phyloP scores from a whole-genome alignment of 2,329 filamentous ascomycete species.

The Neoscytalidium dimidiatum region DNA sequence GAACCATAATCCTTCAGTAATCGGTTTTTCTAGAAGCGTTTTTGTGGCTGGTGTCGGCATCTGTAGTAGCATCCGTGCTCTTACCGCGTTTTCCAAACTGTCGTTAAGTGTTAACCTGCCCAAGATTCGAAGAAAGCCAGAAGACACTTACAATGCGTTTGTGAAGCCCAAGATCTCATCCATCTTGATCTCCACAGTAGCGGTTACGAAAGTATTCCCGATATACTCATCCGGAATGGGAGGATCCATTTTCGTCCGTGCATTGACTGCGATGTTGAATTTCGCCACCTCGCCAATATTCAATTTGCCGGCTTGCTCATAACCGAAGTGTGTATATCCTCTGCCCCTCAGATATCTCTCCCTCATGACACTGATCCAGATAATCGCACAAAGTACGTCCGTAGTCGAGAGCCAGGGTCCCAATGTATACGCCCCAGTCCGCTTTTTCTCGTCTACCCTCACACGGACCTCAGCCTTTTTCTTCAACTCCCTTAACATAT shows the following conservation, averaged over 20 bases:
- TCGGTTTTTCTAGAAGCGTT: too few species aligned
- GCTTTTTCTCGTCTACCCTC: background rate
- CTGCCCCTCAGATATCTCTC: background rate
- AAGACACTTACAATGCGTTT: background rate
- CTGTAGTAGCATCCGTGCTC: too few species aligned
- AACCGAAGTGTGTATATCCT: background rate
- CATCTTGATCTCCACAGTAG: background rate
- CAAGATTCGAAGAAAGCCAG: background rate
- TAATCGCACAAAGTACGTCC: background rate
- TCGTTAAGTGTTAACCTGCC: background rate
- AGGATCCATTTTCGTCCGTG: background rate
- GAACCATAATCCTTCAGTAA: too few species aligned
- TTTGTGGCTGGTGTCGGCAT: too few species aligned
- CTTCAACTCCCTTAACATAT: background rate
- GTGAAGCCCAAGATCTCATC: background rate
- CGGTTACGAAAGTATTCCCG: background rate
- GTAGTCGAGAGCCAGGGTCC: background rate
- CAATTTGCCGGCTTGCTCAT: background rate
- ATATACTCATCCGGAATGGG: background rate
- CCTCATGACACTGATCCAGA: conserved; percentile 1
- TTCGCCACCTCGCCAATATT: background rate
- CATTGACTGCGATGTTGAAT: conserved; percentile 2
- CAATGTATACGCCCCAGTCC: too few species aligned
- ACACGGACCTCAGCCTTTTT: background rate
- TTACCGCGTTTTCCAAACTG: too few species aligned